Base-by-base conservation (phyloP, 148 eudicot species). In the Persicaria tinctoria region DNA sequence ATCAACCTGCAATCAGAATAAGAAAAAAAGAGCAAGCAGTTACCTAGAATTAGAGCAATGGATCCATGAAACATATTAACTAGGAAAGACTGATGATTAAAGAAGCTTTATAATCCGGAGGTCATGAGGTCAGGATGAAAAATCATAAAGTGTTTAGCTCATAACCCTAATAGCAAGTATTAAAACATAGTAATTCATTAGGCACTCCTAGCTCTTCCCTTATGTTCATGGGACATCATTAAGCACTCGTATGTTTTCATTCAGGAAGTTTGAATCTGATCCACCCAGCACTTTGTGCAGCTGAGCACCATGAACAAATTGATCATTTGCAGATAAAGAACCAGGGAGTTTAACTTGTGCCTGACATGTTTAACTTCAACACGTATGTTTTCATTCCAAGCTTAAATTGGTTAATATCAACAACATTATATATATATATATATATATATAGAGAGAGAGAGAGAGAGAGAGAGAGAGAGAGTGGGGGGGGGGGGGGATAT, bases 1-100 rank as follows among this genome's bases (percentile, higher is more conserved):
- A 84, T 95, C 99, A 63, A 95, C 99, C 99, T 92, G 89, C 75
- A 84, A 76, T 75, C 46, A 54, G 32, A 80, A 62, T 69, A 74
- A 49, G 38, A 72, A 75, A 74, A 74, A 46, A 77, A 73, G 54
- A 60, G 41, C 27, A 49, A 74, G 46, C 6, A 44, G 16, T 51
- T 47, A 76, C 55, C 72, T 46, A 51, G 46, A 53, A 62, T 13
- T 41, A n/a, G 74, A 69, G 38, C 18, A 45, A 8, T 60, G 27
- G 23, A 71, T 60, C 74, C 13, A 23, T 71, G 74, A 48, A 71
- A 27, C 5, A 10, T 60, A 12, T 60, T 27, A 60, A 16, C 66
- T 9, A 60, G 5, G 2, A 60, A 60, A 60, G 14, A 60, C 44
- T 7, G 66, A 1, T 23, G 4, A 60, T 3, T 20, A 27, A 38